These are phyloP conservation scores for Oenanthe sinensis DNA, from an alignment of 129 eudicot genomes.

Conservation along the genomic window DNA sequence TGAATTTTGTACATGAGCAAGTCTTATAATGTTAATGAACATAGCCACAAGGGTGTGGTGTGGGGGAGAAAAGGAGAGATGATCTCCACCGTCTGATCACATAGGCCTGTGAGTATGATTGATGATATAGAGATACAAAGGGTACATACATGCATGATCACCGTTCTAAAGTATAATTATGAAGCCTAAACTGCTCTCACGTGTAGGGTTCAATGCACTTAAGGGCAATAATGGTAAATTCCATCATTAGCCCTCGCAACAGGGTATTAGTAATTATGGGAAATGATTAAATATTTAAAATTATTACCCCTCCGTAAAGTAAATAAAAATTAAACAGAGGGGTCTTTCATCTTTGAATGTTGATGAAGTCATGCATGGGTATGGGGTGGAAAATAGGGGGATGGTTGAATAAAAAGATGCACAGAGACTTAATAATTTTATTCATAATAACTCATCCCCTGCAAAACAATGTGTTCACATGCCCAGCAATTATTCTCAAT, in stretches of 20 bases:
- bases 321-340: background rate
- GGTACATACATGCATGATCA: slow-evolving; percentile 13
- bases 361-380: slow-evolving; percentile 6
- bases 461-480: slow-evolving; percentile 4
- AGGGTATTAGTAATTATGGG: slow-evolving; percentile 34
- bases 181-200: slow-evolving; percentile 24
- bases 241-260: slow-evolving; percentile 37
- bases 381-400: background rate
- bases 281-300: slow-evolving; percentile 26
- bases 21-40: background rate
- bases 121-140: background rate
- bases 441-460: background rate
- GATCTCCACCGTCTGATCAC: slow-evolving; percentile 5
- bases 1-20: background rate
- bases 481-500: background rate
- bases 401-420: background rate
- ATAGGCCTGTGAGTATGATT: background rate
- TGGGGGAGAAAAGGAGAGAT: background rate
- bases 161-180: slow-evolving; percentile 8
- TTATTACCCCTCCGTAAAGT: slow-evolving; percentile 3
- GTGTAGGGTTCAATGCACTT: slow-evolving; percentile 37
- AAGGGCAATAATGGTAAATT: slow-evolving; percentile 25
- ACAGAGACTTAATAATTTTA: background rate
- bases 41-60: background rate
- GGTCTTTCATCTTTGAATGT: background rate